These are phyloP conservation scores for Gracilariopsis chorda DNA, from an alignment of 23 red algal genomes.

Conservation along the genomic window DNA sequence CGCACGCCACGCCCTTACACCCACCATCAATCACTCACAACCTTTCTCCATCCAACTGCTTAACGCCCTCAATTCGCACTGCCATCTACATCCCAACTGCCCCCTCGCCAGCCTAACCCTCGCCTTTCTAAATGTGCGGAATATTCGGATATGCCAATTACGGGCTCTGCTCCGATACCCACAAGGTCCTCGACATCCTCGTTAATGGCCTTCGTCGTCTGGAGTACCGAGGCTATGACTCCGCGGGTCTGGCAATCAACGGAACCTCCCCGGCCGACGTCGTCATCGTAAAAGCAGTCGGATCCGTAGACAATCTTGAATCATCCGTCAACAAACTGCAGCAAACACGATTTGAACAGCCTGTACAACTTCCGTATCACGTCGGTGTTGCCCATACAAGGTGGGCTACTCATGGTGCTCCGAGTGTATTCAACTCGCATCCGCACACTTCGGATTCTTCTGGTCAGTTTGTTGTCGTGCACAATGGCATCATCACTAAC, in stretches of 20 bases:
- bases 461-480: conserved; percentile 91
- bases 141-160: conserved; percentile 95
- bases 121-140: conserved; percentile 78
- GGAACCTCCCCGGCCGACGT: conserved; percentile 30
- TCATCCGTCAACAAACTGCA: conserved; percentile 33
- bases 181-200: conserved; percentile 54
- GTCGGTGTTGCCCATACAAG: conserved; percentile 98
- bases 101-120: too few species aligned
- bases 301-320: conserved; percentile 71
- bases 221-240: conserved; percentile 99
- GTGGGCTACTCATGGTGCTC: conserved; percentile 97
- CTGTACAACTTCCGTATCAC: conserved; percentile 17
- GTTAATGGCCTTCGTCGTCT: conserved; percentile 86
- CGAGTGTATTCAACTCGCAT: conserved; percentile 76
- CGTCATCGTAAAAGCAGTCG: conserved; percentile 79
- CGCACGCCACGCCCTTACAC: too few species aligned
- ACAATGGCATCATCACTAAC: conserved; percentile 99
- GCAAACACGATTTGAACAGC: background rate
- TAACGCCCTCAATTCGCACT: too few species aligned
- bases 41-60: too few species aligned
- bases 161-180: conserved; percentile 24
- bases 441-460: conserved; percentile 81
- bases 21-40: too few species aligned
- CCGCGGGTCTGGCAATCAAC: conserved; percentile 84
- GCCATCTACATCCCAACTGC: too few species aligned